Evolutionary conservation across 2,329 filamentous ascomycete species (phyloP).

Genomic region (Rhynchosporium agropyri): DNA sequence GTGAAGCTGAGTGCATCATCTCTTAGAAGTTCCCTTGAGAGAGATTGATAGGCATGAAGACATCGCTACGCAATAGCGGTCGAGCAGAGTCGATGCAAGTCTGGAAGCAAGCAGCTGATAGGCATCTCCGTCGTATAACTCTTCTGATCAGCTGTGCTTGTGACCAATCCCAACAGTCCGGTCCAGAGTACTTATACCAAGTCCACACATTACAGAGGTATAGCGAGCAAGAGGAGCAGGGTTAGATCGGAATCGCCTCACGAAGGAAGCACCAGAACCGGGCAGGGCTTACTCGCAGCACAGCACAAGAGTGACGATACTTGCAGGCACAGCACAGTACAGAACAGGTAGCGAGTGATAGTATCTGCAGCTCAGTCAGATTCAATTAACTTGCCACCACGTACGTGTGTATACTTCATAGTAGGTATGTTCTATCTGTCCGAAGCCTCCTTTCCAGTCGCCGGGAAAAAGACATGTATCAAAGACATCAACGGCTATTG

Average conservation of each 20-base stretch:
- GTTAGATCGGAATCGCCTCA: too few relatives aligned
- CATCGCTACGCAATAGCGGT: conserved; percentile 3
- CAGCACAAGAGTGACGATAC: not conserved
- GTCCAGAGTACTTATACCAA: not conserved
- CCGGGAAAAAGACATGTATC: not conserved
- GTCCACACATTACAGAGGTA: not conserved
- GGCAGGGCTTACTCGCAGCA: not conserved
- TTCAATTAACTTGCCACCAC: conserved; percentile 4
- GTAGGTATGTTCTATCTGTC: not conserved
- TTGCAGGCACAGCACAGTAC: not conserved
- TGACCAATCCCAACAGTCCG: not conserved
- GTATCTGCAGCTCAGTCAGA: conserved; percentile 4
- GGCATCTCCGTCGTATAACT: conserved; percentile 6
- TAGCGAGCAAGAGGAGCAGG: too few relatives aligned
- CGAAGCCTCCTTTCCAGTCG: not conserved
- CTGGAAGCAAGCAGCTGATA: not conserved
- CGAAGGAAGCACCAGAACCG: too few relatives aligned
- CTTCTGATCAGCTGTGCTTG: conserved; percentile 16
- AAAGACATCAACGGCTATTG: conserved; percentile 17
- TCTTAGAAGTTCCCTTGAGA: not conserved
- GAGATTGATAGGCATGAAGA: not conserved
- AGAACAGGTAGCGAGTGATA: not conserved
- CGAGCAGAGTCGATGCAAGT: not conserved
- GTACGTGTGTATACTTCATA: not conserved
- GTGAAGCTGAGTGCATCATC: conserved; percentile 13